Evolutionary conservation across 2,329 filamentous ascomycete species (phyloP), one percentile per base, ranked within the genome.

Genomic region (Stemphylium lycopersici): DNA sequence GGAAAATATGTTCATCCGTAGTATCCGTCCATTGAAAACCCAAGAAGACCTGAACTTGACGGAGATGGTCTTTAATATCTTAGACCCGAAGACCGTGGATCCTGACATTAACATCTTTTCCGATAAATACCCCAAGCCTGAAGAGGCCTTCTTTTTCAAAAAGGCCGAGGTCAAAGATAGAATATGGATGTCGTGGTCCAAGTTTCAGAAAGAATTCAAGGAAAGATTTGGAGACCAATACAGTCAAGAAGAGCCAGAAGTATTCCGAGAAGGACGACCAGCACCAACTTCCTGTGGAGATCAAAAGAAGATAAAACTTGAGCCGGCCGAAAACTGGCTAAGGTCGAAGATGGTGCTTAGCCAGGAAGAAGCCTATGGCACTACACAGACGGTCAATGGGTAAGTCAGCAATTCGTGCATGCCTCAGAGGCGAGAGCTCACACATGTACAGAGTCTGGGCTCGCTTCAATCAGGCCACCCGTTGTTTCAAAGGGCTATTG

Each of bases 401-500:
- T 87, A 75, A 24, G 22, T 7, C 68, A 79, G 66, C 10, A 15
- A 0, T 15, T 29, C 12, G 13, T 6, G 11, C 26, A 5, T n/a
- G n/a, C 5, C 3, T 15, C 37, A 12, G 11, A 41, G 39, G 34
- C 31, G 32, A 6, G 16, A 36, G 24, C 55, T 57, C 2, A 56
- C n/a, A 6, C 22, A 4, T 7, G 13, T 10, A 39, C 31, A 81
- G 81, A 3, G 78, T 81, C 5, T 84, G 81, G 81, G 80, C 81
- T 5, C 78, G 77, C n/a, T 92, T 91, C 72, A 89, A 90, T 59
- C 81, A 83, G 43, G 81, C 87, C 3, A 90, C 88, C 3, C 81
- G 86, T 44, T 87, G 88, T 77, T 89, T 90, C 81, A 90, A 90
- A 67, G 88, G 88, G 0, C 77, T 90, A 0, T 82, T 90, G 64